These are phyloP conservation scores for Mycena vulgaris DNA, from an alignment of 768 basidiomycete species.

Conservation along the genomic window DNA sequence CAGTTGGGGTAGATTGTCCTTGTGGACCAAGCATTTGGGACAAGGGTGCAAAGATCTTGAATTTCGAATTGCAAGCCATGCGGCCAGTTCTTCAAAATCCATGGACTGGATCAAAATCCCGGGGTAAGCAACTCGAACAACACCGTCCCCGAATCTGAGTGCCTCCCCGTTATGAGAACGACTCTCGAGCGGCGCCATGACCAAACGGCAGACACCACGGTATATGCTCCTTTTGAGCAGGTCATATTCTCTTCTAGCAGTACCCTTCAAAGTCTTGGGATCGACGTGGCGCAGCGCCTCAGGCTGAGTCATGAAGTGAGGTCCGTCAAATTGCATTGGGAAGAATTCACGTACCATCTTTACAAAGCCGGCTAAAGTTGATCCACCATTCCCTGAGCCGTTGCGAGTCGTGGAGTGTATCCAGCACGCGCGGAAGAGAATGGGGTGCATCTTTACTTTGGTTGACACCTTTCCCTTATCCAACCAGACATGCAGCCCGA, in stretches of 20 bases:
- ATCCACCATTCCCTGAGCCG: conserved; percentile 41
- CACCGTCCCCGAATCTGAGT: conserved; percentile 21
- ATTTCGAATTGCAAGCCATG: conserved; percentile 23
- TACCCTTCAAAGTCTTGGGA: not conserved
- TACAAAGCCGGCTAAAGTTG: conserved; percentile 32
- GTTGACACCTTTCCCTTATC: conserved; percentile 40
- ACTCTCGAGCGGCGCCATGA: not conserved
- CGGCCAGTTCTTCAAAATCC: conserved; percentile 31
- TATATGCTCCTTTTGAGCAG: conserved; percentile 24
- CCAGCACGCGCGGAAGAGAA: conserved; percentile 34
- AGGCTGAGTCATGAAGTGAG: no score
- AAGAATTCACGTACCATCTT: conserved; percentile 22
- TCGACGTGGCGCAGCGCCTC: conserved; percentile 10
- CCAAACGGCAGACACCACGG: not conserved
- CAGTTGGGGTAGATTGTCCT: not conserved
- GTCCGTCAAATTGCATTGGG: not conserved
- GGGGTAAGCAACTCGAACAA: conserved; percentile 15
- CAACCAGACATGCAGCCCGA: conserved; percentile 36
- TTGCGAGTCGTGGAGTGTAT: conserved; percentile 38
- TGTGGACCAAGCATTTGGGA: conserved; percentile 25
- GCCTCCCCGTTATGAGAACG: conserved; percentile 26
- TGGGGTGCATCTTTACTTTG: conserved; percentile 39
- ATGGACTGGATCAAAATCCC: conserved; percentile 33
- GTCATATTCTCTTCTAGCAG: conserved; percentile 1
- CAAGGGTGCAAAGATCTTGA: conserved; percentile 18